phyloP scores from a whole-genome alignment of 139 green algal genomes.

The Pleodorina starrii region DNA sequence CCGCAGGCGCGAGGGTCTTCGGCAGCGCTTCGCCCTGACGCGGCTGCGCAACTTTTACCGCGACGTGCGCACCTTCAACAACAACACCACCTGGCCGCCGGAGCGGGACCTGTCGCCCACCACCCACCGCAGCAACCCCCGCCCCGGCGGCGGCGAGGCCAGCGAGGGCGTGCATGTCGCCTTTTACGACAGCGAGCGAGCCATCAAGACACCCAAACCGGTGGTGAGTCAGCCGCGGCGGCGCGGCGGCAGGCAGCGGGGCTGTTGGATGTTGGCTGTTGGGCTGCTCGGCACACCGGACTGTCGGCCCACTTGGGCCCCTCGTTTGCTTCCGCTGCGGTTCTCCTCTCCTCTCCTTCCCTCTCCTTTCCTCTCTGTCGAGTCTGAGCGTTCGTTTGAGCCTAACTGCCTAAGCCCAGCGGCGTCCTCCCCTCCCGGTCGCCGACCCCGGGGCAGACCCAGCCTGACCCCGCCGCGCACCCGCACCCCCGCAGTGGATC shows the following conservation, averaged over 20 bases:
- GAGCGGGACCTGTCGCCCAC: conserved; percentile 34
- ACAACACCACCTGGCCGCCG: conserved; percentile 47
- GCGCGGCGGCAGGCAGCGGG: no score
- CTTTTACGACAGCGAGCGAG: conserved; percentile 40
- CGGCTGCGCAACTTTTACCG: conserved; percentile 50
- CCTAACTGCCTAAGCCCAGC: no score
- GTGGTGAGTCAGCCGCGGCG: conserved; percentile 7
- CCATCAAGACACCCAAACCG: conserved; percentile 42
- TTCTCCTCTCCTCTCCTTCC: no score
- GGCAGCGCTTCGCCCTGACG: conserved; percentile 48
- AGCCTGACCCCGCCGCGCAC: no score
- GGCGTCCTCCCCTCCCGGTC: no score
- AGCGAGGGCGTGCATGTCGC: conserved; percentile 31
- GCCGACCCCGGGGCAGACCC: no score
- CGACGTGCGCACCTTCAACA: conserved; percentile 52
- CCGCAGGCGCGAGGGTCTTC: conserved; percentile 35
- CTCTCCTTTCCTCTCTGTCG: no score
- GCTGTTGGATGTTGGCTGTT: no score
- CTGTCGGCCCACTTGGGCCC: no score
- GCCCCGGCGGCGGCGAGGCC: neutral
- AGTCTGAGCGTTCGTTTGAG: no score
- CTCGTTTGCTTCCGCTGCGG: no score
- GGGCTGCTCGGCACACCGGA: no score
- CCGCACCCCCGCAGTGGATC: conserved; percentile 16
- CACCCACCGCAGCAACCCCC: neutral